phyloP scores from a whole-genome alignment of 768 basidiomycete genomes.

The Termitomyces eurrhizus region DNA sequence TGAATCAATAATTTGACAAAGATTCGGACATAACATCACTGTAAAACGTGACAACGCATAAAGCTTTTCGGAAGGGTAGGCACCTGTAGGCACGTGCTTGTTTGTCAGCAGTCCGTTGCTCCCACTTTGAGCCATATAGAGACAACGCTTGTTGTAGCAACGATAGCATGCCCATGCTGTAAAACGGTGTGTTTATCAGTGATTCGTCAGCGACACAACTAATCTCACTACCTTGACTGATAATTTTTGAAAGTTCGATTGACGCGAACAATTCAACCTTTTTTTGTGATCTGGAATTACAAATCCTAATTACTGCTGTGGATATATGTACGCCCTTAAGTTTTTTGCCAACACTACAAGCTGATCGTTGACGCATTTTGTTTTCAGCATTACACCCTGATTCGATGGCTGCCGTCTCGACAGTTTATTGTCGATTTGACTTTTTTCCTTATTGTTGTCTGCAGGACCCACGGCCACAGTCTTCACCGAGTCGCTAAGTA shows the following conservation, averaged over 20 bases:
- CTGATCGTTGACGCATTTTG: neutral
- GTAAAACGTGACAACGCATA: too few species aligned
- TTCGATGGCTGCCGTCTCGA: too few species aligned
- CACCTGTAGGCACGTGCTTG: neutral
- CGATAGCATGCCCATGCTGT: neutral
- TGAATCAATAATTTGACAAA: too few species aligned
- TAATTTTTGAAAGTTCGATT: neutral
- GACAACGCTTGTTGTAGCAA: neutral
- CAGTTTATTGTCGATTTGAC: too few species aligned
- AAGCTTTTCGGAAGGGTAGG: too few species aligned
- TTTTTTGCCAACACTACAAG: too few species aligned
- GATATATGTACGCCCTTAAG: too few species aligned
- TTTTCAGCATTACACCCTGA: too few species aligned
- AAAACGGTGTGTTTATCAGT: neutral
- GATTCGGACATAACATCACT: too few species aligned
- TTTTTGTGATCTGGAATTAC: neutral
- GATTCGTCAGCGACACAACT: too few species aligned
- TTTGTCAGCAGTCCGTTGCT: neutral
- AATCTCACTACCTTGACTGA: neutral
- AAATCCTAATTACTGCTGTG: neutral
- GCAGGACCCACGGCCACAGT: neutral
- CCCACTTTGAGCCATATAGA: neutral
- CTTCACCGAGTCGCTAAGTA: neutral
- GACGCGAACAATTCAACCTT: neutral
- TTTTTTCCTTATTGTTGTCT: slow-evolving; percentile 1